Conservation (phyloP, 116 monocot genomes). For the Cymodocea nodosa region DNA sequence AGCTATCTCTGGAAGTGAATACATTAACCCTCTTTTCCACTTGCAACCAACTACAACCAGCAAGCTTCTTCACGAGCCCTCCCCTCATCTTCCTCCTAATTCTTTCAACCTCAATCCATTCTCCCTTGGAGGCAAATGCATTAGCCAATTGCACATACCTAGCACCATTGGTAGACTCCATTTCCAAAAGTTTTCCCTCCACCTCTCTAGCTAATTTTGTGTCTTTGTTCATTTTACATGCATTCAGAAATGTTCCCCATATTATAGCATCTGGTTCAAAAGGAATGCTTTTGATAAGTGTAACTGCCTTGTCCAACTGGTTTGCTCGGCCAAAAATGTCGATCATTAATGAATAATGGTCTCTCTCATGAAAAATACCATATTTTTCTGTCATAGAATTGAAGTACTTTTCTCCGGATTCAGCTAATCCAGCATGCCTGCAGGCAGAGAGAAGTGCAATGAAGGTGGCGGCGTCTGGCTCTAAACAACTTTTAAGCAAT, state of each 20-base stretch:
- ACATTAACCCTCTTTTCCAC: slow-evolving; percentile 7
- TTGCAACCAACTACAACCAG: slow-evolving; percentile 21
- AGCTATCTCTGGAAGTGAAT: slow-evolving; percentile 13
- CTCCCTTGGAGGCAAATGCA: slow-evolving; percentile 14
- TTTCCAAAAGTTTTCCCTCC: slow-evolving; percentile 8
- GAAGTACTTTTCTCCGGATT: slow-evolving; percentile 14
- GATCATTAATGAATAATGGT: slow-evolving; percentile 24
- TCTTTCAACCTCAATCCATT: slow-evolving; percentile 17
- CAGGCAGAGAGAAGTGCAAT: slow-evolving; percentile 22
- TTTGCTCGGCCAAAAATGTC: slow-evolving; percentile 19
- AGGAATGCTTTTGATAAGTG: slow-evolving; percentile 12
- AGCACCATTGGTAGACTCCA: slow-evolving; percentile 1
- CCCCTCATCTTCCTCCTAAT: slow-evolving; percentile 21
- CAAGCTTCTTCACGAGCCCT: slow-evolving; percentile 8
- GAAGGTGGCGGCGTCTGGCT: slow-evolving; percentile 19
- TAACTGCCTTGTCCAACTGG: slow-evolving; percentile 11
- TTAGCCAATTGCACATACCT: slow-evolving; percentile 27
- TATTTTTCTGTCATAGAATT: slow-evolving; percentile 10
- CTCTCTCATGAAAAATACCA: slow-evolving; percentile 10
- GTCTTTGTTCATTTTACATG: slow-evolving; percentile 10
- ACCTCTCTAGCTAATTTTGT: slow-evolving; percentile 7
- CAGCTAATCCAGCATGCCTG: slow-evolving; percentile 18
- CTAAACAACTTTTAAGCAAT: slow-evolving; percentile 1
- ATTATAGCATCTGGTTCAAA: slow-evolving; percentile 15
- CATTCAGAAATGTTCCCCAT: slow-evolving; percentile 17